Evolutionary conservation across 2,329 filamentous ascomycete genomes (phyloP), one percentile per base, ranked within the genome.

Genomic region (Diaporthe vexans): DNA sequence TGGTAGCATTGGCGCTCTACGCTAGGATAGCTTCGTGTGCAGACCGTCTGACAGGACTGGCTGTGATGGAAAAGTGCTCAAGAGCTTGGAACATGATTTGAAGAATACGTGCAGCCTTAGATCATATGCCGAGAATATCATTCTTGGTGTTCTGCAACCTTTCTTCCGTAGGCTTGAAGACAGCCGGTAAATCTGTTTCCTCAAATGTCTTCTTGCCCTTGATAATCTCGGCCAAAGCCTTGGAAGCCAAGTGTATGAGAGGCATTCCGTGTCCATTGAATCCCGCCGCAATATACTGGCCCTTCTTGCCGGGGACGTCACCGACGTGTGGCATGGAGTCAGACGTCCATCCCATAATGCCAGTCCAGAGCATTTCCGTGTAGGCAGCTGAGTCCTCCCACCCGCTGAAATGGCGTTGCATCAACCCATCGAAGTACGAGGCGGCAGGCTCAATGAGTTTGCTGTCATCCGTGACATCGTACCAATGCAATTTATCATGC

Each of bases 381-480:
- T 79, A 67, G 6, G 84, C 85, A 6, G 79, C 80, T 26, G 80
- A 85, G 4, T 83, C 76, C 63, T 88, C 85, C 88, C 87, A 90
- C 0, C 87, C 88, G 0, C 75, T 78, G 72, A 88, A 89, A 63
- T 83, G 82, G 7, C 82, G 79, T 74, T 86, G 85, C 84, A 89
- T 89, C 71, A 87, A 88, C 0, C 81, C 81, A 29, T 86, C 81
- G 75, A 88, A 90, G 77, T 89, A 86, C 33, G 79, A 67, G 46
- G 81, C 80, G 0, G 85, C 85, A 0, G 80, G 75, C 4, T 83
- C 81, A n/a, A 90, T 86, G 5, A 86, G 77, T 6, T 79, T 81
- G 7, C 82, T 80, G 77, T 90, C 88, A 67, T 88, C 84, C 7
- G 81, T 81, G 54, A 84, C 86, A 24, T 84, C 80, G 75, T 85